Percentiles rank a stretch among this genome's conserved stretches.
These are phyloP conservation scores for Ophiocordyceps sinensis DNA, from an alignment of 2,329 filamentous ascomycete species.

Conservation along the genomic window DNA sequence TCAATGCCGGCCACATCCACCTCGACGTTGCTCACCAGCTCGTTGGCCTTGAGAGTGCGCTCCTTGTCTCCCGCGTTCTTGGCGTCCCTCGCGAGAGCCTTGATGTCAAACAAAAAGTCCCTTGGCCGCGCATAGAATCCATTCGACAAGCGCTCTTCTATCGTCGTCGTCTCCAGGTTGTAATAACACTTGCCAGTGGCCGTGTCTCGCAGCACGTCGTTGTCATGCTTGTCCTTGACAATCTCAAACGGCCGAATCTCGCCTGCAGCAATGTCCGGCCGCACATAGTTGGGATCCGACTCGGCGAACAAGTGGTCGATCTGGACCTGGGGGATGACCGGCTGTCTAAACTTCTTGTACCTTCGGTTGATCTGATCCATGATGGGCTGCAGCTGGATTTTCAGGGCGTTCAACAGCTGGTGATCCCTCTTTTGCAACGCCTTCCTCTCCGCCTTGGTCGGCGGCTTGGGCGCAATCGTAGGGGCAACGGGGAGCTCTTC, in stretches of 20 bases:
- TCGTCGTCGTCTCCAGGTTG: slow-evolving; percentile 83
- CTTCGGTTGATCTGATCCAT: slow-evolving; percentile 93
- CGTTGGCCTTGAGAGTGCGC: slow-evolving; percentile 72
- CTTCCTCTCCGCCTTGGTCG: slow-evolving; percentile 65
- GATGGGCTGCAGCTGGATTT: slow-evolving; percentile 79
- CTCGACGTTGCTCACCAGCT: slow-evolving; percentile 84
- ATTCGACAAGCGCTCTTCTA: slow-evolving; percentile 92
- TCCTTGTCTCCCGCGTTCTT: slow-evolving; percentile 72
- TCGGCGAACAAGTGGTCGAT: slow-evolving; percentile 79
- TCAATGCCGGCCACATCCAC: slow-evolving; percentile 77
- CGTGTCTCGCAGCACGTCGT: slow-evolving; percentile 61
- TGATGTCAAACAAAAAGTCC: slow-evolving; percentile 82
- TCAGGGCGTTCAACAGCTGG: slow-evolving; percentile 71
- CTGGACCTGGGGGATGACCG: slow-evolving; percentile 57
- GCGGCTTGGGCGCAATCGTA: slow-evolving; percentile 49
- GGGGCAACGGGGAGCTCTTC: slow-evolving; percentile 65
- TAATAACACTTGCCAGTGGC: slow-evolving; percentile 78
- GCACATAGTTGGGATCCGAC: slow-evolving; percentile 57
- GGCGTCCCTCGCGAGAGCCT: slow-evolving; percentile 70
- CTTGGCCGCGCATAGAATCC: slow-evolving; percentile 86
- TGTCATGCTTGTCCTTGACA: slow-evolving; percentile 63
- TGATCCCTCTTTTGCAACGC: slow-evolving; percentile 70
- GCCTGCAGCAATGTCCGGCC: slow-evolving; percentile 35
- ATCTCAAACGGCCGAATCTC: slow-evolving; percentile 66
- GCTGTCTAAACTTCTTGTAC: slow-evolving; percentile 76